Base-by-base conservation (phyloP, 768 basidiomycete species). In the Boletus patriciae region DNA sequence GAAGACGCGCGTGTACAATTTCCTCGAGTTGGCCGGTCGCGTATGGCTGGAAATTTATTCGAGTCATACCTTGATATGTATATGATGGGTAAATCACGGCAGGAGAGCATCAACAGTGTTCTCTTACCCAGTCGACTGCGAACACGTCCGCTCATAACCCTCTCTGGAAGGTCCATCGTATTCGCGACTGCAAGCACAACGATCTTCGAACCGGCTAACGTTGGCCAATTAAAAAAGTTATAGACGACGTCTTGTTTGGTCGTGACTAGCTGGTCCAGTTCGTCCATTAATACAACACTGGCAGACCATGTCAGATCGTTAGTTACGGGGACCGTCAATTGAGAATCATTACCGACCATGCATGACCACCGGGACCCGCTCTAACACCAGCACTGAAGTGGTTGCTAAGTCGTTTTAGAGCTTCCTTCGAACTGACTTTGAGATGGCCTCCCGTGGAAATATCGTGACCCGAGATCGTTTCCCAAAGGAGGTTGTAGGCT, bases 171-270 rank as follows among this genome's bases (percentile, higher is more conserved):
- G 67, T 98, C 96, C 91, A 97, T 96, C 31, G 96, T 94, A 69
- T 98, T 99, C 8, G 97, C 97, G 1, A 99, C 94, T 0, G 97
- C 96, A 49, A 99, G 83, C 2, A 99, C 97, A 50, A 98, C 86
- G 6, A 99, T 81, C 70, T 90, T 92, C 55, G 93, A 94, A 19
- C 85, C 86, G 0, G 83, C 80, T 49, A 97, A 77, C 4, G 94
- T 96, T 2, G 97, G 97, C 96, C 97, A 99, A 70, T 99, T 98
- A 81, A 98, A 98, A 74, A 99, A 98, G 67, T 98, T 98, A 74
- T 99, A 99, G 21, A 99, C 90, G 11, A 99, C 96, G 56, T 99
- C 96, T 70, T 99, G 96, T 69, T 97, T 97, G 18, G 89, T 78
- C 1, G 96, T 98, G 63, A 98, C 85, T 29, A 99, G 80, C 70